Conservation (phyloP, 73 alveolate genomes). For the Strombidium stylifer region DNA sequence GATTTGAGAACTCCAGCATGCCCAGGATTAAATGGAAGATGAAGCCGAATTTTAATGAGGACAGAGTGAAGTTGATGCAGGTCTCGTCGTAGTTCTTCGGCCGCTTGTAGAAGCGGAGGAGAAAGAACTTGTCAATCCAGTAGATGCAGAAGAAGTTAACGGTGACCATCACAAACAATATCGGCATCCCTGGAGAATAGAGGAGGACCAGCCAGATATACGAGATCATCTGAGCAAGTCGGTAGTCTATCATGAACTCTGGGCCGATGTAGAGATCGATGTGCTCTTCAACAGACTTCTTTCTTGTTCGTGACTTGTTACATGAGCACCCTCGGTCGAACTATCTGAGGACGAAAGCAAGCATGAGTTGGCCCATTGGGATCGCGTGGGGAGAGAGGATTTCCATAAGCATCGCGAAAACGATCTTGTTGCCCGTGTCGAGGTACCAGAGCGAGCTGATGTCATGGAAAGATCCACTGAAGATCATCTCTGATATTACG, state of each 20-base stretch:
- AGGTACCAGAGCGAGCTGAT: too few relatives aligned
- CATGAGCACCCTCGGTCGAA: conserved; percentile 35
- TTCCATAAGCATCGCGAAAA: too few relatives aligned
- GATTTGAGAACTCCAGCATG: too few relatives aligned
- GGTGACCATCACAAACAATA: conserved; percentile 30
- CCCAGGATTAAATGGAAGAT: too few relatives aligned
- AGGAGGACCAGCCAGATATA: conserved; percentile 25
- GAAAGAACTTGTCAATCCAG: conserved; percentile 59
- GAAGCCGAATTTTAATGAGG: too few relatives aligned
- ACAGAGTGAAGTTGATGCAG: too few relatives aligned
- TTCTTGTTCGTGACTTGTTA: conserved; percentile 27
- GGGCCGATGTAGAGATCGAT: conserved; percentile 51
- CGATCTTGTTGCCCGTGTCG: too few relatives aligned
- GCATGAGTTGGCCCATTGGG: neutral
- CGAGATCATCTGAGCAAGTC: conserved; percentile 49
- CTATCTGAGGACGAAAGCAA: too few relatives aligned
- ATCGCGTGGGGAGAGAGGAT: too few relatives aligned
- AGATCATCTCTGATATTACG: too few relatives aligned
- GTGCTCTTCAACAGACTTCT: conserved; percentile 46
- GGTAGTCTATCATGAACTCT: conserved; percentile 40
- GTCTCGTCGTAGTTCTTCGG: too few relatives aligned
- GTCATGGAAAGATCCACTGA: too few relatives aligned
- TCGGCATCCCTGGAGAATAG: conserved; percentile 70
- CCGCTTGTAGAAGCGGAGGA: conserved; percentile 20
- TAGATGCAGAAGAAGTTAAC: conserved; percentile 31